Base-by-base conservation (phyloP, 257 asterid genomes). In the Cordia subcordata region DNA sequence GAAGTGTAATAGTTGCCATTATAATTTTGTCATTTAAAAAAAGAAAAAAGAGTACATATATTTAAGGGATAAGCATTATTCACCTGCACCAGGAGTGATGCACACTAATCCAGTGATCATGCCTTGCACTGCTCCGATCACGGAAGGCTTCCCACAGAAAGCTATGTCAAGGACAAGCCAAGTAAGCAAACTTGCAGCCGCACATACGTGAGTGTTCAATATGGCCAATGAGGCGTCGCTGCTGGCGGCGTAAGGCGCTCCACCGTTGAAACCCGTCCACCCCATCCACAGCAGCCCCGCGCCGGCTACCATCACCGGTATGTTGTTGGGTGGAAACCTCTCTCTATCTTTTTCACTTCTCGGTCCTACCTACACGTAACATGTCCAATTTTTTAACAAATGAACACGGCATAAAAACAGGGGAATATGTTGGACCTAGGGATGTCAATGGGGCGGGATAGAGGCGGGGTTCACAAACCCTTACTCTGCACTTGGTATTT, bases 221-320 rank as follows among this genome's bases (percentile, higher is more conserved):
- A 81, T 65, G 45, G 91, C 91, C 64, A 83, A 47, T 18, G 90
- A 66, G 0, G 83, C 69, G 3, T 66, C 45, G 0, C 61, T 49
- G 58, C 60, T 73, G 21, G 87, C 75, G 0, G 85, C 82, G 20
- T 80, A 83, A 6, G 85, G 81, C 1, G 79, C 91, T 13, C 87
- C 87, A 17, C 91, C 91, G 13, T 83, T 83, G 81, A 83, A 83
- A 27, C 91, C 91, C 0, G 75, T 73, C 91, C 87, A 80, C 0
- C 91, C 91, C 60, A 83, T 60, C 91, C 90, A 83, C 38, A 83
- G 21, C 73, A 83, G 65, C 13, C 87, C 91, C 0, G 69, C 87
- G 11, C 91, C 91, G 54, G 74, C 81, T 49, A 80, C 21, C 81
- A 78, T 76, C 73, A 83, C 22, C 15, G 73, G 61, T 45, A 73